Evolutionary conservation across 2,329 filamentous ascomycete genomes (phyloP).

Genomic region (Penicillium paneum): DNA sequence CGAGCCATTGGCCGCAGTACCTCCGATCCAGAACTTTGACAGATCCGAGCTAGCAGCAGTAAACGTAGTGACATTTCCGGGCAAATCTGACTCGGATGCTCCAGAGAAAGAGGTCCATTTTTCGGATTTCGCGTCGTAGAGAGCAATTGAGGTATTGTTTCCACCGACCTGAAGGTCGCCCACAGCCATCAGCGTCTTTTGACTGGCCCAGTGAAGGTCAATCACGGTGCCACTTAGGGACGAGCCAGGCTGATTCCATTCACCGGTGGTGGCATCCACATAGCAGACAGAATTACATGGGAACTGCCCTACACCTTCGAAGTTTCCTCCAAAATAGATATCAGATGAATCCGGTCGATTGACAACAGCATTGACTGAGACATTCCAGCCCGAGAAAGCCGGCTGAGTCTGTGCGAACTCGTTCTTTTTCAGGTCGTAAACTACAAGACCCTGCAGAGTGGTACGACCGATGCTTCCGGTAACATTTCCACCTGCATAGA

Average conservation of each 20-base stretch:
- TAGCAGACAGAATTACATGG: conserved; percentile 79
- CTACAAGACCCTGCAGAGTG: conserved; percentile 68
- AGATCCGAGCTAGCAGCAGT: conserved; percentile 69
- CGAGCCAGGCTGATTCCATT: conserved; percentile 78
- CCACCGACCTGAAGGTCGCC: conserved; percentile 70
- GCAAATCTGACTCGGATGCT: conserved; percentile 53
- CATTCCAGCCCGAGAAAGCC: conserved; percentile 66
- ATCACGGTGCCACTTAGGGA: conserved; percentile 68
- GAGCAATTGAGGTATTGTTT: conserved; percentile 65
- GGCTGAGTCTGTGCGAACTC: conserved; percentile 67
- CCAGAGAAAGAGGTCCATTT: conserved; percentile 62
- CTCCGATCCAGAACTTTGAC: conserved; percentile 77
- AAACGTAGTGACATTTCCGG: conserved; percentile 75
- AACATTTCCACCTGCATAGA: conserved; percentile 81
- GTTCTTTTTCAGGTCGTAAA: conserved; percentile 69
- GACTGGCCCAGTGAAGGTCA: conserved; percentile 71
- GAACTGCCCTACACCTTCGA: conserved; percentile 77
- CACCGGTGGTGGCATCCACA: conserved; percentile 65
- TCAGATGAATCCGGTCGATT: conserved; percentile 67
- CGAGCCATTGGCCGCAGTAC: conserved; percentile 64
- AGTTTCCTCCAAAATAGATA: conserved; percentile 82
- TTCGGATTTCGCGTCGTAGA: conserved; percentile 66
- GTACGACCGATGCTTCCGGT: conserved; percentile 64
- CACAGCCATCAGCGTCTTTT: conserved; percentile 69
- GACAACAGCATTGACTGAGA: conserved; percentile 72